phyloP scores from a whole-genome alignment of 345 rosid genomes.

The Eutrema japonicum region DNA sequence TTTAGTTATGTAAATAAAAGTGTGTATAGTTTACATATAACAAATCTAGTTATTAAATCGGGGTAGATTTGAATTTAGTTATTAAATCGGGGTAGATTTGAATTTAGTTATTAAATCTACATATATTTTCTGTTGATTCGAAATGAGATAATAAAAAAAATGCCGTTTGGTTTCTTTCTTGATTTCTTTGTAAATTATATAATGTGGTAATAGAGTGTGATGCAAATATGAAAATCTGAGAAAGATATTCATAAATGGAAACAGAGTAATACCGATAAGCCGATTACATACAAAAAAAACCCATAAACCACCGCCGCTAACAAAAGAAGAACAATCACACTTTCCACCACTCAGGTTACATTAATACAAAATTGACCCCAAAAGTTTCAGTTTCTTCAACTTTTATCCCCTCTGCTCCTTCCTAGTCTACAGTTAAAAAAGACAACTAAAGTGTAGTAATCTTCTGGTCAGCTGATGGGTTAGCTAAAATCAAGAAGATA shows the following conservation, averaged over 20 bases:
- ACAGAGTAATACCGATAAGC: conserved; percentile 13
- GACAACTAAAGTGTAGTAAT: background rate
- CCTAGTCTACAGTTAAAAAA: conserved; percentile 26
- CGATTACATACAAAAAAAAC: conserved; percentile 15
- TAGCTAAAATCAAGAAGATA: conserved; percentile 27
- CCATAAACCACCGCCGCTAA: background rate
- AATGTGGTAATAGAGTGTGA: too few species aligned
- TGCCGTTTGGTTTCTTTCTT: too few species aligned
- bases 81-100: background rate
- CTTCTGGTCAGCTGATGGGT: conserved; percentile 10
- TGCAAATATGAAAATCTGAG: background rate
- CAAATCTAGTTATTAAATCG: too few species aligned
- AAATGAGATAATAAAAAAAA: too few species aligned
- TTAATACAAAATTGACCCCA: conserved; percentile 30
- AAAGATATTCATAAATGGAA: conserved; percentile 5
- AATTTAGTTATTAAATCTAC: too few species aligned
- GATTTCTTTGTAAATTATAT: too few species aligned
- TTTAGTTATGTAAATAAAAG: too few species aligned
- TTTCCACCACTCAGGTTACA: background rate
- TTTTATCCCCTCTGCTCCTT: conserved; percentile 5
- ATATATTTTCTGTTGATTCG: too few species aligned
- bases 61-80: too few species aligned
- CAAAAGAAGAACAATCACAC: background rate
- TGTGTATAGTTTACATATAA: too few species aligned
- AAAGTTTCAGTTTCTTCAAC: conserved; percentile 25